Conservation (phyloP, 1,284 basidiomycete genomes). For the Naganishia sp. region DNA sequence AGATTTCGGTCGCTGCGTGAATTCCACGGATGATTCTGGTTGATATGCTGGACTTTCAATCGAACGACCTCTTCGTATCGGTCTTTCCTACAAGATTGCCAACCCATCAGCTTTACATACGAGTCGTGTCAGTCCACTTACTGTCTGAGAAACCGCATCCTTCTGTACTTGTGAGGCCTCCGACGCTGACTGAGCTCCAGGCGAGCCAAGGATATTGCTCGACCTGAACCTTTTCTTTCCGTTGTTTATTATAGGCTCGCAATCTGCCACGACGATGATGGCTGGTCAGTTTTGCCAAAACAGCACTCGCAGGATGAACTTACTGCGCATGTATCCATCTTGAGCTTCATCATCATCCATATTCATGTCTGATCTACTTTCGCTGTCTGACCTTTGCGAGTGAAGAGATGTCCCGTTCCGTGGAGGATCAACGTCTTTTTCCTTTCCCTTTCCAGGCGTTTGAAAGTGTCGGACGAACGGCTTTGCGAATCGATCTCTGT, state of each 20-base stretch:
- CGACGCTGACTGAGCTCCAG: neutral
- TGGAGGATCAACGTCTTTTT: neutral
- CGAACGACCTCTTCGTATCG: no score
- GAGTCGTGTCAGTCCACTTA: neutral
- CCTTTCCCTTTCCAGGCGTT: slow-evolving; percentile 15
- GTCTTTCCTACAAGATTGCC: no score
- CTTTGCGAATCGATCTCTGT: neutral
- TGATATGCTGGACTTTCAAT: neutral
- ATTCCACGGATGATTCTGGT: neutral
- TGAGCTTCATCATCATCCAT: slow-evolving; percentile 8
- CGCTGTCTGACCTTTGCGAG: neutral
- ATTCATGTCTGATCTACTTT: no score
- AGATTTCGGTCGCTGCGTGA: neutral
- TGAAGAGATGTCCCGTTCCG: slow-evolving; percentile 1
- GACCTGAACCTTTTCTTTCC: slow-evolving; percentile 18
- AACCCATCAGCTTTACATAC: no score
- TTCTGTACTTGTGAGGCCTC: neutral
- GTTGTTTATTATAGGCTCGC: slow-evolving; percentile 10
- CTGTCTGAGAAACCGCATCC: neutral
- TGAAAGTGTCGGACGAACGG: neutral
- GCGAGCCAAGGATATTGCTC: slow-evolving; percentile 15
- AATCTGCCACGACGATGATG: neutral
- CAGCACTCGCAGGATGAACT: neutral
- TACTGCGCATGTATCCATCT: slow-evolving; percentile 26
- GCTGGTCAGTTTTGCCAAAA: neutral